Conservation (phyloP, 176 grass and related monocot species). For the Sorghum bicolor region DNA sequence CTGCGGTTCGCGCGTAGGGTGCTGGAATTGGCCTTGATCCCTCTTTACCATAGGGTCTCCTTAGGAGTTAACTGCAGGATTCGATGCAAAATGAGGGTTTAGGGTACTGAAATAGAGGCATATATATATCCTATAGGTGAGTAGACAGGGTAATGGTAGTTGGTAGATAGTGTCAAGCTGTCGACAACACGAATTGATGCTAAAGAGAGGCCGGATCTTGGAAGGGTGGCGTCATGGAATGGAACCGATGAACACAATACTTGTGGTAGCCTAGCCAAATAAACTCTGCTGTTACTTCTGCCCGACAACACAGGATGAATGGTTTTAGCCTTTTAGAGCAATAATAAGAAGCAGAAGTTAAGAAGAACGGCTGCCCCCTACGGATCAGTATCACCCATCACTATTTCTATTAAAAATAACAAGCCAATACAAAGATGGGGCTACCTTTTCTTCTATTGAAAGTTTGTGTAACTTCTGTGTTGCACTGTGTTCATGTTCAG, state of each 20-base stretch:
- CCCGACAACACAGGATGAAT: neutral
- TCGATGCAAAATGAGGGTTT: constrained; percentile 18
- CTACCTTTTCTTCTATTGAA: neutral
- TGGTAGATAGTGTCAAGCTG: neutral
- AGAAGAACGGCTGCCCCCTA: neutral
- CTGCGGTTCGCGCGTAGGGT: neutral
- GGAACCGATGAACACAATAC: neutral
- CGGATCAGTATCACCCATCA: neutral
- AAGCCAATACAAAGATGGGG: neutral
- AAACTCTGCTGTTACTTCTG: neutral
- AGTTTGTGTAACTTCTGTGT: neutral
- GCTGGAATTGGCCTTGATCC: neutral
- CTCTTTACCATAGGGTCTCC: neutral
- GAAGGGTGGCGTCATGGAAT: neutral
- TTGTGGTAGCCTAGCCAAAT: neutral
- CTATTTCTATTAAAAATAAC: neutral
- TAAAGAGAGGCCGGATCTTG: constrained; percentile 19
- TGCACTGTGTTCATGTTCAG: neutral
- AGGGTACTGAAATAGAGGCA: neutral
- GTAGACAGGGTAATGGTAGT: neutral
- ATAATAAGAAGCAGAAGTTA: neutral
- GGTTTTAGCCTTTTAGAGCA: neutral
- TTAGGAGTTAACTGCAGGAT: neutral
- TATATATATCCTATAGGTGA: neutral
- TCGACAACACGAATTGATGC: neutral